These are phyloP conservation scores for Trichocomaceae sp. DNA, from an alignment of 2,329 filamentous ascomycete species.

Conservation along the genomic window DNA sequence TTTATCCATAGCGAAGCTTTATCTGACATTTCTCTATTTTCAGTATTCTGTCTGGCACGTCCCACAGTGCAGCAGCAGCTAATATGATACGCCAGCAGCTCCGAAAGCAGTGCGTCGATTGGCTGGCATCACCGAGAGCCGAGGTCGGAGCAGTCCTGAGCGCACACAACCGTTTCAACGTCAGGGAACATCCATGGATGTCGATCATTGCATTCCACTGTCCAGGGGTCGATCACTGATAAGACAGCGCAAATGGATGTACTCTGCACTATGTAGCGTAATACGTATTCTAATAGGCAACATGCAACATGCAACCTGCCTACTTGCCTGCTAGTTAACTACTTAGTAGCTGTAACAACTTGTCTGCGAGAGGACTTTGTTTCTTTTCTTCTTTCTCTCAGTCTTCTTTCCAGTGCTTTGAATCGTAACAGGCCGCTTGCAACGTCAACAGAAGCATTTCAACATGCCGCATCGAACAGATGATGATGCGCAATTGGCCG, in stretches of 20 bases:
- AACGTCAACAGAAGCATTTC: background rate
- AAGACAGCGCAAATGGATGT: background rate
- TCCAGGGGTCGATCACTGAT: background rate
- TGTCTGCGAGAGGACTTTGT: background rate
- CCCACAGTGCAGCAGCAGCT: background rate
- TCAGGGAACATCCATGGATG: too few species aligned
- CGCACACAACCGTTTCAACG: too few species aligned
- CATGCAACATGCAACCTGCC: background rate
- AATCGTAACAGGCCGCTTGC: background rate
- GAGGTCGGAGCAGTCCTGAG: too few species aligned
- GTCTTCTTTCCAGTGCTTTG: background rate
- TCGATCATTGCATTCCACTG: too few species aligned
- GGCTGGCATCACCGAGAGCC: background rate
- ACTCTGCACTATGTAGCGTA: too few species aligned
- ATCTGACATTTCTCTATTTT: too few species aligned
- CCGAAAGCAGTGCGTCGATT: background rate
- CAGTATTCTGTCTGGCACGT: background rate
- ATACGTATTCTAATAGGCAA: too few species aligned
- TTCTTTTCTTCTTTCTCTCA: background rate
- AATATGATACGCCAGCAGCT: background rate
- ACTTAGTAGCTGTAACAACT: background rate
- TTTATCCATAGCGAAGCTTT: too few species aligned
- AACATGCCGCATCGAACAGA: constrained; percentile 21
- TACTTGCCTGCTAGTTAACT: background rate
- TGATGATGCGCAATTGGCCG: constrained; percentile 48